Evolutionary conservation across 1,284 basidiomycete species (phyloP).

Genomic region (Tilletia caries): DNA sequence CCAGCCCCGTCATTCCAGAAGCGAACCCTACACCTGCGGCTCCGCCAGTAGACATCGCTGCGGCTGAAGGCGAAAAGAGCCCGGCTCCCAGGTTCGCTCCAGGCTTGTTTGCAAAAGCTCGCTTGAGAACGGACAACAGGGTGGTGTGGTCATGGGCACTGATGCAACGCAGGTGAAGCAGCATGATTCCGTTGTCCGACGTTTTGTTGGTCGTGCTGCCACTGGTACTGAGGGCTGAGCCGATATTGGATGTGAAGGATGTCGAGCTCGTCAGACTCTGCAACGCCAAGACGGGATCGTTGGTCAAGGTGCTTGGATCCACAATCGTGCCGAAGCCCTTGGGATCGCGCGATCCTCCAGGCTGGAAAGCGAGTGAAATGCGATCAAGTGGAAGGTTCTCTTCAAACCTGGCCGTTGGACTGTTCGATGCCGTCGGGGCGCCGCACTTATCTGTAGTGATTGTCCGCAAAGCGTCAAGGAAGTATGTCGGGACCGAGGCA

Average conservation of each 20-base stretch:
- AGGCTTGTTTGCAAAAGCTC: slow-evolving; percentile 24
- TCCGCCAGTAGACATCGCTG: not conserved
- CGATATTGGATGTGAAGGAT: slow-evolving; percentile 14
- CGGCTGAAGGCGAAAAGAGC: not conserved
- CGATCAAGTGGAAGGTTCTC: slow-evolving; percentile 2
- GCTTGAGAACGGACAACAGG: slow-evolving; percentile 22
- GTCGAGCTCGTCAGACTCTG: slow-evolving; percentile 17
- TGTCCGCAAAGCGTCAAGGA: not conserved
- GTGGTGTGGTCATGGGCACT: slow-evolving; percentile 31
- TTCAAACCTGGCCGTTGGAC: not conserved
- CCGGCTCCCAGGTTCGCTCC: not conserved
- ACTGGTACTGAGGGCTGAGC: not conserved
- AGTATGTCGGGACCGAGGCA: slow-evolving; percentile 5
- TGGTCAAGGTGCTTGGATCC: slow-evolving; percentile 4
- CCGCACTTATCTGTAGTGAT: not conserved
- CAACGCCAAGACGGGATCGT: not conserved
- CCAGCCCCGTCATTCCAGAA: not conserved
- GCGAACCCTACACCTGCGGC: slow-evolving; percentile 4
- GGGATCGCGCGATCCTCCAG: not conserved
- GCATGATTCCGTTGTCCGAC: slow-evolving; percentile 6
- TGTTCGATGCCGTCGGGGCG: not conserved
- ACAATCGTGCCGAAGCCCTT: not conserved
- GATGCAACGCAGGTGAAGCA: slow-evolving; percentile 24
- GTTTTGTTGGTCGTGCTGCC: not conserved
- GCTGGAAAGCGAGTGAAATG: slow-evolving; percentile 9